Percentiles rank a stretch among this genome's conserved stretches.
These are phyloP conservation scores for Marchantia paleacea DNA, from an alignment of 225 moss, liverwort and hornwort species.

Conservation along the genomic window DNA sequence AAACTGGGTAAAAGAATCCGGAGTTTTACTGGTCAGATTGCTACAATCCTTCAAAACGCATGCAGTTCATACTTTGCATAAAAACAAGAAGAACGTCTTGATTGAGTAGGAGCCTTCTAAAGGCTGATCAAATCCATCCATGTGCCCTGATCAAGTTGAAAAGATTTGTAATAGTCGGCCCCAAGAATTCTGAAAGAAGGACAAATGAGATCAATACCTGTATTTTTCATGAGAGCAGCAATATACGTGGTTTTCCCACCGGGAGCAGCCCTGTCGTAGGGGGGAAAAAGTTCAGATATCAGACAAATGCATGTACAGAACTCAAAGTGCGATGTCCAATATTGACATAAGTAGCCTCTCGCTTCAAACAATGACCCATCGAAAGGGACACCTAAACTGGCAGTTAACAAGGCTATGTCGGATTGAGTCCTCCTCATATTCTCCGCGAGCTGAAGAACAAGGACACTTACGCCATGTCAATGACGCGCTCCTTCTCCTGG, in stretches of 20 bases:
- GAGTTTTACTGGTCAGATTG: background rate
- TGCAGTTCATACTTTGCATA: background rate
- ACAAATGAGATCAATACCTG: slow-evolving; percentile 40
- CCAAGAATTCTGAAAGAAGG: background rate
- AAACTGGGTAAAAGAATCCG: slow-evolving; percentile 5
- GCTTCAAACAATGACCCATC: too few species aligned
- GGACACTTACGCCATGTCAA: slow-evolving; percentile 81
- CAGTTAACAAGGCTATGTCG: too few species aligned
- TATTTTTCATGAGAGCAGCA: slow-evolving; percentile 91
- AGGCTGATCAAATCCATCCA: background rate
- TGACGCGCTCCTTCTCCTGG: slow-evolving; percentile 89
- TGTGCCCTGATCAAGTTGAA: background rate
- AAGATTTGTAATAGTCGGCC: background rate
- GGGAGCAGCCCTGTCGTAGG: slow-evolving; percentile 72
- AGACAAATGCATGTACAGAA: background rate
- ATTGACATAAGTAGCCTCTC: too few species aligned
- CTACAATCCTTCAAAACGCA: slow-evolving; percentile 1
- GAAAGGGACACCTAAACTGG: too few species aligned
- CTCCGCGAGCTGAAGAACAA: too few species aligned
- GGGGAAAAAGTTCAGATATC: background rate
- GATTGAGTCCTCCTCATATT: too few species aligned
- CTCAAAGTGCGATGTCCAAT: too few species aligned
- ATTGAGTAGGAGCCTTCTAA: background rate
- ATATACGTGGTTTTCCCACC: slow-evolving; percentile 98
- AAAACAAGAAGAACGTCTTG: background rate